Conservation (phyloP, 441 rosid genomes). For the Dalechampia spathulata region DNA sequence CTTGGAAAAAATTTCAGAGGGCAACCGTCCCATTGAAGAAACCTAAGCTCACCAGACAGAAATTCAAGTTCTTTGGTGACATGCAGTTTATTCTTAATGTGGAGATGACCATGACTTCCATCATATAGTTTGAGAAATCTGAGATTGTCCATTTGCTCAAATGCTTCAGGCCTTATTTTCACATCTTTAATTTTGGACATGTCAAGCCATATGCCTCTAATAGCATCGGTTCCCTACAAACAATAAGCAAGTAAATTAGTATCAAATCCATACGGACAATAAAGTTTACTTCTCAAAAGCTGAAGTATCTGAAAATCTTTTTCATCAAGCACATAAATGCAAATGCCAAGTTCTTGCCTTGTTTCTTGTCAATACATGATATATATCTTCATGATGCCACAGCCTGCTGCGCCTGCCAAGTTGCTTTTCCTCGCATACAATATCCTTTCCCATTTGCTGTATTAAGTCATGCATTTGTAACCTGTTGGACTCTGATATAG, state of each 20-base stretch:
- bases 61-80: constrained; percentile 11
- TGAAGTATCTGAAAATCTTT: too few relatives aligned
- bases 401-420: constrained; percentile 11
- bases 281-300: too few relatives aligned
- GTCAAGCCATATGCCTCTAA: constrained; percentile 15
- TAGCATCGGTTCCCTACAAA: constrained; percentile 15
- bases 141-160: constrained; percentile 31
- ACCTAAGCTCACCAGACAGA: constrained; percentile 26
- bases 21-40: constrained; percentile 26
- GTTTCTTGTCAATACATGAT: not conserved
- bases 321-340: too few relatives aligned
- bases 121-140: constrained; percentile 21
- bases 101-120: too few relatives aligned
- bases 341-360: constrained; percentile 5
- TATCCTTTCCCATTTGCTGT: not conserved
- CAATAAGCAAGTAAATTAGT: too few relatives aligned
- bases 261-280: not conserved
- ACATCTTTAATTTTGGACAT: not conserved
- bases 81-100: not conserved
- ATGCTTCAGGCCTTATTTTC: constrained; percentile 11
- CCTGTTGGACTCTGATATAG: too few relatives aligned
- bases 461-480: not conserved
- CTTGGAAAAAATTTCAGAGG: not conserved
- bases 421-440: too few relatives aligned
- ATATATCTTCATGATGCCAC: constrained; percentile 11